These are phyloP conservation scores for Ploettnerulaceae sp. DNA, from an alignment of 2,329 filamentous ascomycete species.

Conservation along the genomic window DNA sequence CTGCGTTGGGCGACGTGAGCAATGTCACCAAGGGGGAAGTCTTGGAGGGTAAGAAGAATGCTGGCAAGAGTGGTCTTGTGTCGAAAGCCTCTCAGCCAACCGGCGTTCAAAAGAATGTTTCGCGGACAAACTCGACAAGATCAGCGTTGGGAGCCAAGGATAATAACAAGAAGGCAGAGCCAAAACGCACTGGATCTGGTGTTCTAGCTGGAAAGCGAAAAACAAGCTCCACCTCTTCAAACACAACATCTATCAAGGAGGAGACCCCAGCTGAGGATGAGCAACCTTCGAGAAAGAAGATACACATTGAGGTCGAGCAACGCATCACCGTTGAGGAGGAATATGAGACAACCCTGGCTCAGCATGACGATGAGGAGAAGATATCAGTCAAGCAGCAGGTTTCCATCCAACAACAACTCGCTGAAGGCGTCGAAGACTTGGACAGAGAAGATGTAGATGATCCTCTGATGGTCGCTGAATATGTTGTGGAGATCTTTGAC, in stretches of 20 bases:
- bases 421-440: slow-evolving; percentile 55
- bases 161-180: slow-evolving; percentile 58
- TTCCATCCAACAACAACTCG: slow-evolving; percentile 27
- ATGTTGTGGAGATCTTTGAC: slow-evolving; percentile 94
- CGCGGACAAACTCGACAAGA: slow-evolving; percentile 53
- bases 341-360: slow-evolving; percentile 35
- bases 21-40: slow-evolving; percentile 80
- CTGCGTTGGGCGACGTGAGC: slow-evolving; percentile 88
- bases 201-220: slow-evolving; percentile 66
- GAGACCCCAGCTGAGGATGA: slow-evolving; percentile 56
- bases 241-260: slow-evolving; percentile 54
- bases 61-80: slow-evolving; percentile 63
- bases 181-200: slow-evolving; percentile 72
- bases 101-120: slow-evolving; percentile 68
- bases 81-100: slow-evolving; percentile 78
- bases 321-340: slow-evolving; percentile 34
- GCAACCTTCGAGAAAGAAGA: slow-evolving; percentile 65
- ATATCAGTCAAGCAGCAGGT: slow-evolving; percentile 23
- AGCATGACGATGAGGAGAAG: slow-evolving; percentile 31
- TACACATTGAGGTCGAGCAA: slow-evolving; percentile 51
- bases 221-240: slow-evolving; percentile 47
- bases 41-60: slow-evolving; percentile 70
- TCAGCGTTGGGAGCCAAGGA: slow-evolving; percentile 63
- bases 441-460: slow-evolving; percentile 88
- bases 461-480: slow-evolving; percentile 96